A percentile compares a stretch with the other conserved stretches of the same genome.
Evolutionary conservation across 768 basidiomycete genomes (phyloP).

Genomic region (Daedaleopsis sinensis): DNA sequence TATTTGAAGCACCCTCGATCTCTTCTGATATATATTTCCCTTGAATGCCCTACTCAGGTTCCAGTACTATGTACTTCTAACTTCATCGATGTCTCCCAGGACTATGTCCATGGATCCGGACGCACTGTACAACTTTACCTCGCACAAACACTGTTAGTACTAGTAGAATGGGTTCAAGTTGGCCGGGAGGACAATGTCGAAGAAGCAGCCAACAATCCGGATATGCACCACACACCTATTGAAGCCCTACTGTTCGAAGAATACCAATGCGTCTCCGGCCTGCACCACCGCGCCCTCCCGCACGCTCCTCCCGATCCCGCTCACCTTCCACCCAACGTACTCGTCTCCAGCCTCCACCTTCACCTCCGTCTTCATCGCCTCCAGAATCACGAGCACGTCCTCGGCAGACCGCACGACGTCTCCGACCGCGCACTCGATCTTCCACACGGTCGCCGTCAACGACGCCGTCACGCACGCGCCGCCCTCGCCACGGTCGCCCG

Average conservation of each 20-base stretch:
- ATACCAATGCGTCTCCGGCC: constrained; percentile 49
- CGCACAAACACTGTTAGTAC: no score
- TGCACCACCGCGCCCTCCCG: constrained; percentile 47
- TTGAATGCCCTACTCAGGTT: no score
- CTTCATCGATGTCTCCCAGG: no score
- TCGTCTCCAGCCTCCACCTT: constrained; percentile 47
- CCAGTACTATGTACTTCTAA: no score
- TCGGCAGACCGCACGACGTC: constrained; percentile 45
- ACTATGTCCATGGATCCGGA: no score
- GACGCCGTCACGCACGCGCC: constrained; percentile 25
- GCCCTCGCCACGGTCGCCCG: constrained; percentile 1
- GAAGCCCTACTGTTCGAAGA: constrained; percentile 24
- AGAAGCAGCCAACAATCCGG: no score
- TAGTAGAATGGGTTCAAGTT: no score
- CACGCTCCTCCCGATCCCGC: constrained; percentile 42
- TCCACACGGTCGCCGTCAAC: constrained; percentile 52
- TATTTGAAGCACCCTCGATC: no score
- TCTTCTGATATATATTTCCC: no score
- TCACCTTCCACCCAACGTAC: constrained; percentile 48
- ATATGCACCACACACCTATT: no score
- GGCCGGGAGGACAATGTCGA: no score
- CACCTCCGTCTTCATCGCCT: constrained; percentile 72
- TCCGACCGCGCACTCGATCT: constrained; percentile 47
- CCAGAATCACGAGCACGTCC: constrained; percentile 51
- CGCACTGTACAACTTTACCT: no score